Conservation (phyloP, 352 stramenopile species). For the Phytopythium ostracodes region DNA sequence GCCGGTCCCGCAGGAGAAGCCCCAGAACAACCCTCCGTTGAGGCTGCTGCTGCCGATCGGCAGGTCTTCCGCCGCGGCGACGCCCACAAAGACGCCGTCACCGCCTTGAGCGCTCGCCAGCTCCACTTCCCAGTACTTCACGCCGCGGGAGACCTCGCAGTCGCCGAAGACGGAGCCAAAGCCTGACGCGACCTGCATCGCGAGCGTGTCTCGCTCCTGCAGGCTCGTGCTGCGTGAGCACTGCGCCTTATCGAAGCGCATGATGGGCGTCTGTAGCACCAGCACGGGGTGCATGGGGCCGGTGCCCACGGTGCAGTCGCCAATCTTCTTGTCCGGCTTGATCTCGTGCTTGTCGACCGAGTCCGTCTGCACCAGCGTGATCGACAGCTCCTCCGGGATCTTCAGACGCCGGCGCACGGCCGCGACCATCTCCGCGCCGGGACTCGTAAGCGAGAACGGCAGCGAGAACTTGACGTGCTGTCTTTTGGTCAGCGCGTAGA, state of each 20-base stretch:
- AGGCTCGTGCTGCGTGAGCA: conserved; percentile 52
- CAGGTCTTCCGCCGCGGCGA: conserved; percentile 48
- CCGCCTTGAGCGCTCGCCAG: conserved; percentile 42
- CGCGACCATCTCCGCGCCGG: conserved; percentile 50
- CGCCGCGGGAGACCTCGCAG: conserved; percentile 43
- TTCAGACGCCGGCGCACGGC: conserved; percentile 48
- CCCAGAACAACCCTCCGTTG: conserved; percentile 66
- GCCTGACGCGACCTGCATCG: conserved; percentile 57
- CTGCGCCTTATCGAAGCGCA: conserved; percentile 63
- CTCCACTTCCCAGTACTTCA: conserved; percentile 85
- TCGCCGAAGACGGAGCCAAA: conserved; percentile 63
- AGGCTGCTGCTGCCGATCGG: conserved; percentile 57
- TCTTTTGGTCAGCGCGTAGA: conserved; percentile 62
- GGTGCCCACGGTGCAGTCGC: conserved; percentile 62
- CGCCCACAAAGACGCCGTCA: conserved; percentile 71
- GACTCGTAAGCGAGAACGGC: conserved; percentile 48
- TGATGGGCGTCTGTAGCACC: conserved; percentile 57
- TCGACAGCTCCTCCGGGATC: conserved; percentile 42
- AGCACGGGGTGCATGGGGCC: conserved; percentile 64
- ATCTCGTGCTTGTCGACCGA: conserved; percentile 74
- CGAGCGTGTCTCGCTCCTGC: conserved; percentile 45
- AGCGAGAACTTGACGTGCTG: conserved; percentile 70
- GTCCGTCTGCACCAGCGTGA: conserved; percentile 73
- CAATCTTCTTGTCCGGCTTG: conserved; percentile 40
- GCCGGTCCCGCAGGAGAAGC: conserved; percentile 63